These are phyloP conservation scores for Pyrenophora tritici-repentis DNA, from an alignment of 2,329 filamentous ascomycete species.

Conservation along the genomic window DNA sequence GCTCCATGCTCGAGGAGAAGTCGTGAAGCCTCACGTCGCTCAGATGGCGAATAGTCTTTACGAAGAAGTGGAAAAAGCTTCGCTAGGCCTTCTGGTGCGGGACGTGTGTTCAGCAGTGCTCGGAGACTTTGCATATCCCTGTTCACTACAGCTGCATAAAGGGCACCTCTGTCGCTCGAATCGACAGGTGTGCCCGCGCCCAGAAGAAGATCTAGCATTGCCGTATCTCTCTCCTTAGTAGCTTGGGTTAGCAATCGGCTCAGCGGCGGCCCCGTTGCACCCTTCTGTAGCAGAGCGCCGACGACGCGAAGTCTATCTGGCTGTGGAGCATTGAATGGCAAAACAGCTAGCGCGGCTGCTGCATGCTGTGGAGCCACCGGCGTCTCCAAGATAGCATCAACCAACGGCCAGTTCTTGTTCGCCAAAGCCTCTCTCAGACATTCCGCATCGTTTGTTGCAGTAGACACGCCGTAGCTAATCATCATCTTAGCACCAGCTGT, in stretches of 20 bases:
- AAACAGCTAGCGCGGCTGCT: slow-evolving; percentile 29
- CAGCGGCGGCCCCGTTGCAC: slow-evolving; percentile 35
- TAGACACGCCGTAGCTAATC: slow-evolving; percentile 38
- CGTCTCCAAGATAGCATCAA: slow-evolving; percentile 32
- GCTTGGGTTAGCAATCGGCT: slow-evolving; percentile 34
- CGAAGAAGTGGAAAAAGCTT: slow-evolving; percentile 29
- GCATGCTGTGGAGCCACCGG: slow-evolving; percentile 34
- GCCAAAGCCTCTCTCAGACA: slow-evolving; percentile 34
- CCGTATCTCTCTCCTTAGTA: slow-evolving; percentile 36
- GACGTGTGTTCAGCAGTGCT: slow-evolving; percentile 28
- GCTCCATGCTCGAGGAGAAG: slow-evolving; percentile 37
- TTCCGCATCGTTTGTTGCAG: slow-evolving; percentile 36
- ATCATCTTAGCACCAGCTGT: slow-evolving; percentile 38
- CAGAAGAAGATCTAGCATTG: slow-evolving; percentile 37
- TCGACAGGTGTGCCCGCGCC: slow-evolving; percentile 32
- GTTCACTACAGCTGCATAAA: slow-evolving; percentile 29
- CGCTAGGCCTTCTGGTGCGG: slow-evolving; percentile 28
- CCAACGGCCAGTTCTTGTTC: slow-evolving; percentile 37
- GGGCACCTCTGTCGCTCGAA: slow-evolving; percentile 22
- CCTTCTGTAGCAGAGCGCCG: slow-evolving; percentile 31
- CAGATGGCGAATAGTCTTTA: slow-evolving; percentile 25
- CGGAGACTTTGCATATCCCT: slow-evolving; percentile 31
- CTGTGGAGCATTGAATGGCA: slow-evolving; percentile 27
- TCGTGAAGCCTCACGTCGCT: slow-evolving; percentile 27
- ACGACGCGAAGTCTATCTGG: slow-evolving; percentile 35